Base-by-base conservation (phyloP, 2,329 filamentous ascomycete genomes). In the Tolypocladium paradoxum region DNA sequence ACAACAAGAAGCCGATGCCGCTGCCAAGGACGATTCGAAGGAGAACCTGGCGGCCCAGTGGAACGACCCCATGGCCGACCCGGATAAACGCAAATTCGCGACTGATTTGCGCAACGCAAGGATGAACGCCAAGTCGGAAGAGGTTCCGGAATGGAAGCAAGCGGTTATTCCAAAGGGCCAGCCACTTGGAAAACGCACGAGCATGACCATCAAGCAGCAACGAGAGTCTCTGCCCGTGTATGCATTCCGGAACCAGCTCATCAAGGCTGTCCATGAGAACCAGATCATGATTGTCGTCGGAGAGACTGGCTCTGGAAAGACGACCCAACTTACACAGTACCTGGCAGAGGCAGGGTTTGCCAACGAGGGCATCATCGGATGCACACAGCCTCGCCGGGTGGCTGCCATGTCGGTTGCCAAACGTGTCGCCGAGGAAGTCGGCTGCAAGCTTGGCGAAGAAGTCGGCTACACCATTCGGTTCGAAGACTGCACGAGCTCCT, bases 381-480 rank as follows among this genome's bases (percentile, higher is more conserved):
- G 93, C 66, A 99, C 95, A 0, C 93, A 99, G 61, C 93, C 93
- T 50, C 89, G 93, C 67, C 90, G 93, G 78, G 93, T 97, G 12
- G 93, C 93, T 29, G 93, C 93, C 57, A 96, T 97, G 85, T 96
- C 90, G 2, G 93, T 99, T 3, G 92, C 93, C 9, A 95, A 96
- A 69, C 91, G 93, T 80, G 93, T 99, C 4, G 84, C 91, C 1
- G 90, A 97, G 65, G 93, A 99, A 72, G 90, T 97, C 55, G 92
- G 93, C 18, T 96, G 92, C 62, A 80, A 85, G 58, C 78, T 97
- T 14, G 93, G 93, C 35, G 84, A 91, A 53, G 91, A 96, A 67
- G 92, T 99, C 57, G 93, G 93, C 52, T 99, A 99, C 68, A 96
- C 88, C 8, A 96, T 99, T 65, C 89, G 93, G 67, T 99, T 99